Conservation (phyloP, 179 eudicot genomes). For the Heliamphora pulchella region DNA sequence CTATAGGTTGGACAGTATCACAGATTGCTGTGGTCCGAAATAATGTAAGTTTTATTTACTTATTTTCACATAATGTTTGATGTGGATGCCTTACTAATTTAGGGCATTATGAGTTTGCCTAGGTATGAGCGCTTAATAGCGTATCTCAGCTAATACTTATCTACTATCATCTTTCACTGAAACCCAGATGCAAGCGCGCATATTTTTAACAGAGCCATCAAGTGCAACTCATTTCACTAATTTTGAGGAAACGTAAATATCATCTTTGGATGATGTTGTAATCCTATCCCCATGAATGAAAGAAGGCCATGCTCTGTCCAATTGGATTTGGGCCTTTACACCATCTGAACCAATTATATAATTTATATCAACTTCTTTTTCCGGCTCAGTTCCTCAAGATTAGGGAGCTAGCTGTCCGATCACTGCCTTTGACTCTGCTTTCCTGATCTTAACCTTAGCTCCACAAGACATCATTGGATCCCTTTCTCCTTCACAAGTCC, state of each 20-base stretch:
- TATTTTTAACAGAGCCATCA: no score
- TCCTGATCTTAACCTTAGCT: neutral
- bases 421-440: neutral
- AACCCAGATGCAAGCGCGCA: no score
- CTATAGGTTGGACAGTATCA: conserved; percentile 78
- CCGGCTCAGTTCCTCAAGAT: conserved; percentile 1
- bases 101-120: neutral
- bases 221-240: no score
- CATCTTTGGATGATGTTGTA: no score
- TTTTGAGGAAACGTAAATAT: no score
- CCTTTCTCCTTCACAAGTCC: neutral
- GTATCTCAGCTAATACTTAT: no score
- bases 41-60: conserved; percentile 89
- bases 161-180: no score
- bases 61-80: neutral
- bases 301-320: no score
- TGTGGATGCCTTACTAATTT: neutral
- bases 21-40: conserved; percentile 56
- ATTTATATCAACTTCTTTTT: neutral
- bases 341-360: neutral
- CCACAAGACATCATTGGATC: neutral
- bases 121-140: neutral
- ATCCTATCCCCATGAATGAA: no score
- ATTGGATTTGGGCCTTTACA: no score
- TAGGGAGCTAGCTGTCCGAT: neutral